Base-by-base conservation (phyloP, 805 yeast species). In the Saturnispora kantuleensis region DNA sequence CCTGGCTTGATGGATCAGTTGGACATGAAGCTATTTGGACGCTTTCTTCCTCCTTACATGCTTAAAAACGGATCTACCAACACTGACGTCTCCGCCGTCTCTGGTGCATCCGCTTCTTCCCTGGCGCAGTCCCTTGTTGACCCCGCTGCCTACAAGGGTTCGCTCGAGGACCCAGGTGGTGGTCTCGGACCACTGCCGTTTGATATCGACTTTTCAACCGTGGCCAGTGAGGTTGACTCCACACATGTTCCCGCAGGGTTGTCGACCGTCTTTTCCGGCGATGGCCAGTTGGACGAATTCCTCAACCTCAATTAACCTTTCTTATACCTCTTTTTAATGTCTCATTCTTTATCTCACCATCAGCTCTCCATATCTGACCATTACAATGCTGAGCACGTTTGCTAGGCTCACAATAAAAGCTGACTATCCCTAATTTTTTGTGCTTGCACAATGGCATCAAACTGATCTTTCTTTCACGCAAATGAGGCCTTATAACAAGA, bases 1-100 rank as follows among this genome's bases (percentile, higher is more conserved):
- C 86, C 93, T 1, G 93, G 95, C 4, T 81, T 84, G 36, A 82
- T 87, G 70, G 95, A 87, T 59, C 84, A 81, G 52, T 63, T 87
- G 39, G 96, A 87, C 58, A 77, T 85, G 56, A 89, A 85, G 56
- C 71, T 87, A 15, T 87, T 87, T 67, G 96, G 96, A 1, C 66
- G 84, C 34, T 80, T 83, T 50, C 58, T 85, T 40, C 95, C 95
- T 2, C 93, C 95, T 3, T 85, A 84, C 57, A 85, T 85, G 94
- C 68, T 79, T 36, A 62, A 63, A 42, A 55, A 57, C n/a, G 52
- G 45, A 33, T 34, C 49, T 46, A 9, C 43, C 51, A 31, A 4
- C 15, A 31, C 34, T 7, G 15, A 31, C 26, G 26, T 6, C 26
- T 31, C 37, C 13, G 12, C 37, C 10, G 37, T 10, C 37, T 15